Evolutionary conservation across 1,284 basidiomycete species (phyloP), one percentile per base, ranked within the genome.

Genomic region (Mycena sp.): DNA sequence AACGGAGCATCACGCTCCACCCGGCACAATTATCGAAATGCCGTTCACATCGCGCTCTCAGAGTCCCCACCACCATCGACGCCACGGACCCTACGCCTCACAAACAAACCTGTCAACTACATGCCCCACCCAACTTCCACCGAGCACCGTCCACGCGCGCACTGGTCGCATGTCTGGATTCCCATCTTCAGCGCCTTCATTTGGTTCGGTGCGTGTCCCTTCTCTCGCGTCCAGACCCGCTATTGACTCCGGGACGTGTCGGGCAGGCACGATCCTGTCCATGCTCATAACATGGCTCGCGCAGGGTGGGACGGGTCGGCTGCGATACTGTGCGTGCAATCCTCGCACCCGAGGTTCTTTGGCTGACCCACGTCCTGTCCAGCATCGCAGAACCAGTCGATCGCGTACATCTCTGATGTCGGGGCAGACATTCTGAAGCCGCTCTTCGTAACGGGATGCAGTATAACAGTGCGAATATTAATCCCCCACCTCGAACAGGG

Each of bases 371-470:
- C 25, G 19, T 14, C 32, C 6, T 29, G 38, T 19, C 6, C 30
- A 70, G 70, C 71, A 25, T 78, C 80, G 6, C 78, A 80, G 74
- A 83, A 87, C 32, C 84, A 84, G 35, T 77, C 73, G 5, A 85
- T 92, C 55, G 86, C 87, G 12, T 92, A 89, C 74, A 91, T 92
- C 52, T 91, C 89, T 23, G 90, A 92, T 70, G 76, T 92, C 32
- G 91, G 88, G 21, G 91, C 90, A 23, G 83, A 83, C 68, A 80
- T 82, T 45, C 77, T 93, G 32, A 92, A 92, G 71, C 91, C 91
- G 6, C 80, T 93, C 29, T 93, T 93, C 71, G 78, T 92, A 44
- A 77, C 81, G 9, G 66, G 66, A 11, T 67, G 65, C 29, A 11
- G 43, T 30, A 67, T 67, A 19, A 67, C 65, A 19, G 65, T 63